phyloP scores from a whole-genome alignment of 768 basidiomycete species.

The Pulveroboletus ravenelii region DNA sequence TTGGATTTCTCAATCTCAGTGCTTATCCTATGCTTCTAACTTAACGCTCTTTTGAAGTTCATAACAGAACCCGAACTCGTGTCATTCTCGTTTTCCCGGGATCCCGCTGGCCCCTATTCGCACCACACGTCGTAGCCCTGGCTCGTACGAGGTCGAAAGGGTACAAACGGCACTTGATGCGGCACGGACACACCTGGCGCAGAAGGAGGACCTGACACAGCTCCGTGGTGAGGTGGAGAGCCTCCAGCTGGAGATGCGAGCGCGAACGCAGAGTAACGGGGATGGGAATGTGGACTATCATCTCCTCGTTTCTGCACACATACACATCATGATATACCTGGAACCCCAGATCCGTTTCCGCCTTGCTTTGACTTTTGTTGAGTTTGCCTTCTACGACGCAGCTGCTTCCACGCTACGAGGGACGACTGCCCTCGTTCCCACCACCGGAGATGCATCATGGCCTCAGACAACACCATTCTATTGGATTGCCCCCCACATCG shows the following conservation, averaged over 20 bases:
- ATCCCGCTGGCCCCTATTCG: neutral
- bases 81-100: constrained; percentile 9
- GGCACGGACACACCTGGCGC: constrained; percentile 16
- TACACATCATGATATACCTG: neutral
- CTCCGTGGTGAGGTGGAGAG: constrained; percentile 23
- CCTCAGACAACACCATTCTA: too few species aligned
- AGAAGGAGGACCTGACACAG: constrained; percentile 22
- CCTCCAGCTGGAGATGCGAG: constrained; percentile 11
- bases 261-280: neutral
- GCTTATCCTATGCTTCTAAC: too few species aligned
- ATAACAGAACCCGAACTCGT: constrained; percentile 16
- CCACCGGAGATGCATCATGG: neutral
- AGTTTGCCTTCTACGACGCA: neutral
- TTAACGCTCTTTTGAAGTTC: too few species aligned
- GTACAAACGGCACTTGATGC: constrained; percentile 19
- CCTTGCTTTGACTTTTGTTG: constrained; percentile 1
- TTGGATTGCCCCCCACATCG: too few species aligned
- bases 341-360: neutral
- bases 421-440: too few species aligned
- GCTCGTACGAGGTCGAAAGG: constrained; percentile 15
- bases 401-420: too few species aligned
- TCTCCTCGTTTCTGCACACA: neutral
- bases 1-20: too few species aligned
- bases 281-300: neutral
- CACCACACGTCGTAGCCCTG: constrained; percentile 1